Percentiles rank a stretch among this genome's conserved stretches.
These are phyloP conservation scores for Salvia sclarea DNA, from an alignment of 305 asterid genomes.

Conservation along the genomic window DNA sequence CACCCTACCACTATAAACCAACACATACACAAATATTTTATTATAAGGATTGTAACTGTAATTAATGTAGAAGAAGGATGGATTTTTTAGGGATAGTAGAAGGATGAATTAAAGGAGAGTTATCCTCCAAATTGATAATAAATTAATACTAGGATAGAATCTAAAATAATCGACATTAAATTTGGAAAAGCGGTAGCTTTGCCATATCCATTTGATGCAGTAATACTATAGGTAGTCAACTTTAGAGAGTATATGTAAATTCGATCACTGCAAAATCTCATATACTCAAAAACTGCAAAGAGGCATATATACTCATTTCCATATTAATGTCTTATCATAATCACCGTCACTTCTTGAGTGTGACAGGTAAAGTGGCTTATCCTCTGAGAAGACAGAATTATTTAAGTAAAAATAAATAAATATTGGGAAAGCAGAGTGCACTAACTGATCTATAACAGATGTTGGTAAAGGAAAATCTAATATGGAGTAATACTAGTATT, in stretches of 20 bases:
- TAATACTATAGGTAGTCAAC: background rate
- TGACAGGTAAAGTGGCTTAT: slow-evolving; percentile 27
- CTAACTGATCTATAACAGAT: slow-evolving; percentile 37
- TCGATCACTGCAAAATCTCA: background rate
- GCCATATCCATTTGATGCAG: background rate
- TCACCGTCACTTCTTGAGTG: slow-evolving; percentile 27
- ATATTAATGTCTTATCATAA: slow-evolving; percentile 30
- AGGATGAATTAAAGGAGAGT: background rate
- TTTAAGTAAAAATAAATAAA: background rate
- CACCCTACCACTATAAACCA: no score
- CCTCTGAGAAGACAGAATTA: slow-evolving; percentile 11
- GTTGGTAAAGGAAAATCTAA: slow-evolving; percentile 23
- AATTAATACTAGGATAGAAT: background rate
- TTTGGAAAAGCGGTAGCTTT: background rate
- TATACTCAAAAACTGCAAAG: slow-evolving; percentile 23
- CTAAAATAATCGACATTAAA: background rate
- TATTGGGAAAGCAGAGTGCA: slow-evolving; percentile 29
- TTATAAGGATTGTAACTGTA: no score
- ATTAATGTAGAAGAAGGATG: no score
- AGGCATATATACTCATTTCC: slow-evolving; percentile 34
- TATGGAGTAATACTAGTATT: no score
- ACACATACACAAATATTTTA: no score
- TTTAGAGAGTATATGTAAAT: background rate
- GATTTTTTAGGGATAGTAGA: no score
- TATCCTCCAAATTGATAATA: background rate